Evolutionary conservation across 371 early-diverging fungal species (phyloP), one percentile per base, ranked within the genome.

Genomic region (Edhazardia aedis): DNA sequence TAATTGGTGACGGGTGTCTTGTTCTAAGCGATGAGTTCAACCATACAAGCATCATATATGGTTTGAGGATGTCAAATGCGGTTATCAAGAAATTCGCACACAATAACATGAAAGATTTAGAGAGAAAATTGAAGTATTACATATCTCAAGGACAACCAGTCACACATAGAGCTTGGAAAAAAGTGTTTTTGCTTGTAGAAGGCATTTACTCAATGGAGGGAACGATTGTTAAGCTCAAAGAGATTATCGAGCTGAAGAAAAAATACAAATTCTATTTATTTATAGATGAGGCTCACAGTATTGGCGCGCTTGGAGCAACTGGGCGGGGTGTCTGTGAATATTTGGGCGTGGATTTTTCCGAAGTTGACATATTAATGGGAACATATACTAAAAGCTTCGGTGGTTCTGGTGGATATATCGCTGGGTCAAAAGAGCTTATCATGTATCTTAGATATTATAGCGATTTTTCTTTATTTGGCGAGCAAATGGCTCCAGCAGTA

Each of bases 161-260:
- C 39, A 93, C 91, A 1, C 91, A 91, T 71, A 80, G 90, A 23
- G 85, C 91, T 7, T 96, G 94, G 93, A 87, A 86, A 68, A 90
- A 88, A 77, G 90, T 98, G 61, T 69, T 94, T 55, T 82, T 98
- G 3, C 77, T 98, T 27, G 86, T 93, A 19, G 96, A 98, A 72
- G 95, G 95, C 30, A 75, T 98, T 22, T 98, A 84, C 65, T 89
- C 91, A 11, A 95, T 95, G 95, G 99, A 98, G 68, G 99, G 95
- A 26, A 82, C 82, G 45, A 81, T 89, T 68, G 78, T 82, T 50
- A 79, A 82, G 49, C 71, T 95, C 50, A 84, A 85, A 29, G 84
- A 83, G 58, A 77, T 95, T 30, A 71, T 95, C 30, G 83, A 78
- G 47, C 72, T 98, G 51, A 88, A 87, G 66, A 78, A 80, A 55